These are phyloP conservation scores for Cladosporium halotolerans DNA, from an alignment of 2,329 filamentous ascomycete genomes.

Conservation along the genomic window DNA sequence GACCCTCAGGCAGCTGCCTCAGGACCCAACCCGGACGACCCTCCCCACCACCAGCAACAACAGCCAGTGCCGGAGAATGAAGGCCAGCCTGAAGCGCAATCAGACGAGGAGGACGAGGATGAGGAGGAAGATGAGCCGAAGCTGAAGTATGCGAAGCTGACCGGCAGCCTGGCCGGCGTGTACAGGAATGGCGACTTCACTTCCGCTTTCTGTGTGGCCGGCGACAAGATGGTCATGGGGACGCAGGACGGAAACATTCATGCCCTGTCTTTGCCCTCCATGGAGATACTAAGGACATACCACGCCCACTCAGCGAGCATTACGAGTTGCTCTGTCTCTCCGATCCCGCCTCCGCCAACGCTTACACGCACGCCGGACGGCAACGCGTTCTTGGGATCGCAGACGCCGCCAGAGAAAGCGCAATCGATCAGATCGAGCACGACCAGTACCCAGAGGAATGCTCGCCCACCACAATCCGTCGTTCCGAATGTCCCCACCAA, in stretches of 20 bases:
- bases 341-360: conserved; percentile 60
- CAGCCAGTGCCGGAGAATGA: not conserved
- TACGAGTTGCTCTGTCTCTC: conserved; percentile 83
- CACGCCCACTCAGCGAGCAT: conserved; percentile 90
- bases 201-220: conserved; percentile 80
- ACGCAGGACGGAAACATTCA: conserved; percentile 97
- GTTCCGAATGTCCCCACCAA: conserved; percentile 76
- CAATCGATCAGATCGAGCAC: not conserved
- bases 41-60: not conserved
- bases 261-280: conserved; percentile 73
- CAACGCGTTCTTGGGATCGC: conserved; percentile 14
- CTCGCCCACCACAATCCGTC: conserved; percentile 29
- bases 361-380: conserved; percentile 22
- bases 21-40: conserved; percentile 10
- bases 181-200: conserved; percentile 96
- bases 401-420: not conserved
- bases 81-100: not conserved
- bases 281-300: conserved; percentile 77
- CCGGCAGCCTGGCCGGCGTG: conserved; percentile 68
- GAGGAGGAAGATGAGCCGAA: conserved; percentile 90
- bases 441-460: not conserved
- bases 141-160: conserved; percentile 86
- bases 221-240: conserved; percentile 96
- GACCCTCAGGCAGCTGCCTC: conserved; percentile 22
- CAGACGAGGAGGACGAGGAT: conserved; percentile 47